These are phyloP conservation scores for Mortierella claussenii DNA, from an alignment of 192 early-diverging fungal genomes.

Conservation along the genomic window DNA sequence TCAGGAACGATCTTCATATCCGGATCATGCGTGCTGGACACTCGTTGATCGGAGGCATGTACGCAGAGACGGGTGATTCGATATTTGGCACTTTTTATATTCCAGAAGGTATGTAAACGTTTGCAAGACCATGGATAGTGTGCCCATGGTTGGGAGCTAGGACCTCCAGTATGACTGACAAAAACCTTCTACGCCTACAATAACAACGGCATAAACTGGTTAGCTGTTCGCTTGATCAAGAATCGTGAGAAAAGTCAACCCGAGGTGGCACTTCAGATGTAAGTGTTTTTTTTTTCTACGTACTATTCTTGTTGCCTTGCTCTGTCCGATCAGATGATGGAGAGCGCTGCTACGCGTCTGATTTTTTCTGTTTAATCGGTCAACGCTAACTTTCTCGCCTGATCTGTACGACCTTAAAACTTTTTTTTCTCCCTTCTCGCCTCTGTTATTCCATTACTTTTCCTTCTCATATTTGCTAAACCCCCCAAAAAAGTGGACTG, in stretches of 20 bases:
- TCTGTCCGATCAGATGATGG: no score
- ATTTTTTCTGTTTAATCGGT: no score
- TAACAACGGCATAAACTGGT: not conserved
- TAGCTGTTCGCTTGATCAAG: constrained; percentile 51
- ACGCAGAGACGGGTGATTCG: constrained; percentile 71
- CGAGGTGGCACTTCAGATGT: constrained; percentile 45
- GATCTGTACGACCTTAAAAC: not conserved
- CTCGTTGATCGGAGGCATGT: constrained; percentile 89
- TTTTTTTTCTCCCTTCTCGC: no score
- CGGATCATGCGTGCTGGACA: constrained; percentile 88
- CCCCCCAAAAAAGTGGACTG: constrained; percentile 79
- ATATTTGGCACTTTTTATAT: constrained; percentile 88
- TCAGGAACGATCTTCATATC: constrained; percentile 62
- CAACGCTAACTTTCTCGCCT: not conserved
- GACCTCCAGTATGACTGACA: not conserved
- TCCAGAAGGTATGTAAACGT: constrained; percentile 84
- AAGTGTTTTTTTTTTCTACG: not conserved
- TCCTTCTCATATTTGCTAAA: no score
- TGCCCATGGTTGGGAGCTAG: not conserved
- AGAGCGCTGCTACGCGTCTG: no score
- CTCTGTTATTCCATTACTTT: no score
- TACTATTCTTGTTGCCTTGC: no score
- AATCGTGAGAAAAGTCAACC: constrained; percentile 28
- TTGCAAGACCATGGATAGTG: no score
- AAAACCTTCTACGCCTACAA: not conserved